Evolutionary conservation across 1,284 basidiomycete species (phyloP).

Genomic region (Leccinum pachyderme): DNA sequence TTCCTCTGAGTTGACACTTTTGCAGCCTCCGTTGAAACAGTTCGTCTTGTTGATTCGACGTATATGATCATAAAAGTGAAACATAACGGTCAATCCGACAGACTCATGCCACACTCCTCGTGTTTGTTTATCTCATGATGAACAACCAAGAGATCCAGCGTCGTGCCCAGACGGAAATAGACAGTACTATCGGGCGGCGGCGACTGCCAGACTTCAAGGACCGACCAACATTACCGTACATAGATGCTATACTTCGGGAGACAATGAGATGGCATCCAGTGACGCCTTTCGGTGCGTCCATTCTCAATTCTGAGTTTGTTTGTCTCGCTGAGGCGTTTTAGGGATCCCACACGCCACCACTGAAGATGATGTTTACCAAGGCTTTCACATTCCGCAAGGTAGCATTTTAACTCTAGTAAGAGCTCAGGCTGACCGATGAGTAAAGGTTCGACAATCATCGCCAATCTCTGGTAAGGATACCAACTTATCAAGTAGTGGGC

Average conservation of each 20-base stretch:
- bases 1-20: neutral
- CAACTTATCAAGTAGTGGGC: neutral
- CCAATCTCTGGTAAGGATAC: neutral
- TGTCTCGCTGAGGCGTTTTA: neutral
- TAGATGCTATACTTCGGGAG: neutral
- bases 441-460: neutral
- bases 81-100: neutral
- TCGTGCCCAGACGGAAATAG: neutral
- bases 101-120: constrained; percentile 14
- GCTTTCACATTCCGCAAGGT: neutral
- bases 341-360: neutral
- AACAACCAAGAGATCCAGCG: neutral
- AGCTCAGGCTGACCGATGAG: neutral
- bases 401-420: neutral
- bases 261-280: neutral
- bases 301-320: neutral
- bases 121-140: constrained; percentile 23
- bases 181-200: neutral
- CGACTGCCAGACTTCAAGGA: neutral
- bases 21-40: constrained; percentile 23
- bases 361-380: neutral
- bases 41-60: constrained; percentile 4
- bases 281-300: neutral
- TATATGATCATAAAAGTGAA: neutral
- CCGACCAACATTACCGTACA: neutral